Base-by-base conservation (phyloP, 2,329 filamentous ascomycete species). In the Fusarium sp. region DNA sequence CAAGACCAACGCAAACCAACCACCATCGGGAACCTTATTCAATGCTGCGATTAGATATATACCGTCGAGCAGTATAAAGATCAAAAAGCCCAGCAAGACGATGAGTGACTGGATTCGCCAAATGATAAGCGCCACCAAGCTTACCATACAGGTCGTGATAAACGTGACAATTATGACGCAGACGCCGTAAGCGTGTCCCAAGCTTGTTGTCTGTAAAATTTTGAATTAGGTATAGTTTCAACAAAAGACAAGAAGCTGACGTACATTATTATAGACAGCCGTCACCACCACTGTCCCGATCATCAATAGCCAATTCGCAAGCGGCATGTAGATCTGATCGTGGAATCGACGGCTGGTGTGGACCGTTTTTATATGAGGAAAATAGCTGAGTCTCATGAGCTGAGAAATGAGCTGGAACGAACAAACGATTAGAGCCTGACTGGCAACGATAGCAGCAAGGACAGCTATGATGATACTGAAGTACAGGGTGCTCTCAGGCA, bases 101-200 rank as follows among this genome's bases (percentile, higher is more conserved):
- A 90, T 70, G 54, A 84, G 83, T 3, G 87, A 81, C 4, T 86
- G 85, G 26, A 91, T 77, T 21, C 87, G 84, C 92, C 92, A 94
- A 41, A 93, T 89, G 39, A 94, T 83, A 4, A 94, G 83, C 0
- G 91, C 89, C 3, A 91, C 90, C 2, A 94, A 81, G 0, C 90
- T 86, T 3, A 93, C 89, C 85, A 95, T 89, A 77, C 86, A 90
- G 0, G 91, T 94, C 57, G 90, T 91, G 74, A 94, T 89, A 76
- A 94, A 93, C 0, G 91, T 93, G 44, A 94, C 92, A 50, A 92
- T 87, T 72, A 94, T 93, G 75, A 94, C 92, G 70, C 92, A 94
- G 10, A 93, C 89, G 41, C 92, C 91, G 72, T 94, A 94, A 0
- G 91, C 91, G 72, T 93, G 89, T 25, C 91, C 91, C 0, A 93